Conservation (phyloP, 2,329 filamentous ascomycete genomes). For the Akanthomyces lecanii region DNA sequence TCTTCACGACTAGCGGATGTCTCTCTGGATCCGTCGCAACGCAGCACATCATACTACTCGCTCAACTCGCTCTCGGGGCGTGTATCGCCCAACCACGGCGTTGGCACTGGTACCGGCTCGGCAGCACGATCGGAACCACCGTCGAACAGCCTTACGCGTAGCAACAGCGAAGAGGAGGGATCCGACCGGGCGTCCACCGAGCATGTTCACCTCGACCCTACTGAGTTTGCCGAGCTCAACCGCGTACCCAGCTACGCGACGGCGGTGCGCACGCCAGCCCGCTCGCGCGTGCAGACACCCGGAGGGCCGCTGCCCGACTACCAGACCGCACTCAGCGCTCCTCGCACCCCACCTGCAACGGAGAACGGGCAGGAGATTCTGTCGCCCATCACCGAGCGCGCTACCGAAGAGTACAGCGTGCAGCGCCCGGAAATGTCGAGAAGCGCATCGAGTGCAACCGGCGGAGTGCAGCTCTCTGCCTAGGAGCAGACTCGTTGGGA, state of each 20-base stretch:
- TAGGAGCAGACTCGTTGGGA: background rate
- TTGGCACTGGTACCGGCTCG: constrained; percentile 19
- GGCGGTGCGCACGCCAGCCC: constrained; percentile 62
- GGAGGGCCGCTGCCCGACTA: constrained; percentile 61
- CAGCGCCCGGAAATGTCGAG: constrained; percentile 2
- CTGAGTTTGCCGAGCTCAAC: constrained; percentile 60
- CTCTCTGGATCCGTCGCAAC: constrained; percentile 44
- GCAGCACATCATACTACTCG: constrained; percentile 45
- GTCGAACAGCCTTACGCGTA: constrained; percentile 47
- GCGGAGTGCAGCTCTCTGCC: background rate
- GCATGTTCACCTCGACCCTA: constrained; percentile 53
- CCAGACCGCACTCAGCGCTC: constrained; percentile 53
- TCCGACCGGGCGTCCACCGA: constrained; percentile 54
- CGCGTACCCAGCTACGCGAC: constrained; percentile 76
- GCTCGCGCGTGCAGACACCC: constrained; percentile 46
- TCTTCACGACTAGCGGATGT: constrained; percentile 69
- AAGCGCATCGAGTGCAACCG: constrained; percentile 13
- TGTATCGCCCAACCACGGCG: constrained; percentile 36
- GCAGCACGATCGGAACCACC: constrained; percentile 37
- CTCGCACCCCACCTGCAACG: constrained; percentile 42
- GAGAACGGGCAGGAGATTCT: constrained; percentile 29
- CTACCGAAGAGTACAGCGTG: background rate
- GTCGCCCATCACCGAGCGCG: constrained; percentile 31
- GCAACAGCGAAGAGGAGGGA: constrained; percentile 48
- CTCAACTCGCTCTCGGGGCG: constrained; percentile 41